Evolutionary conservation across 192 early-diverging fungal species (phyloP).

Genomic region (Chytriomyces confervae): DNA sequence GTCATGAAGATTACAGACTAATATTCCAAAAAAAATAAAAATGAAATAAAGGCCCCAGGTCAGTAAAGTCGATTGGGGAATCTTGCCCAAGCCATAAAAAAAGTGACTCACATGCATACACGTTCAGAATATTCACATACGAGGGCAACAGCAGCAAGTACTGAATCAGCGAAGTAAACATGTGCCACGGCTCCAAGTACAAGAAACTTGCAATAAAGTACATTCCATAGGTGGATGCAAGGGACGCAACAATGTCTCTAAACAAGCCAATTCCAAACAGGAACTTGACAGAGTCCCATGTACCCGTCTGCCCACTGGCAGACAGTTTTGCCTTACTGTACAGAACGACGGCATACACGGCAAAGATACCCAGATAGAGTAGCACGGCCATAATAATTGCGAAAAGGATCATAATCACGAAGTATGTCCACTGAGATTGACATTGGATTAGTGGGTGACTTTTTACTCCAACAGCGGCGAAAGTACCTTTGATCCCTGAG

Average conservation of each 20-base stretch:
- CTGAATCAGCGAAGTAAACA: slow-evolving; percentile 74
- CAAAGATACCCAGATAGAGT: slow-evolving; percentile 39
- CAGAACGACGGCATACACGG: slow-evolving; percentile 22
- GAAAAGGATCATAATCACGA: slow-evolving; percentile 46
- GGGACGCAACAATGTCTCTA: slow-evolving; percentile 20
- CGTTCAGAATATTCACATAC: slow-evolving; percentile 90
- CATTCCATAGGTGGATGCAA: slow-evolving; percentile 69
- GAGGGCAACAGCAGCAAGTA: slow-evolving; percentile 82
- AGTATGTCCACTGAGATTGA: slow-evolving; percentile 28
- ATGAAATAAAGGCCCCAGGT: neutral
- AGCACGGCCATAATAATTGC: slow-evolving; percentile 45
- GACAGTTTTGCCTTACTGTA: neutral
- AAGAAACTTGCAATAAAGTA: slow-evolving; percentile 68
- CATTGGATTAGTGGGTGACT: too few relatives aligned
- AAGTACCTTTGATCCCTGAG: slow-evolving; percentile 45
- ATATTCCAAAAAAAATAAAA: neutral
- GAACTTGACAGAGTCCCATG: neutral
- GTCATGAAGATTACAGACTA: slow-evolving; percentile 90
- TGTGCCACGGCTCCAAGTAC: slow-evolving; percentile 79
- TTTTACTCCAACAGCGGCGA: too few relatives aligned
- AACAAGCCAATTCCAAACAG: slow-evolving; percentile 15
- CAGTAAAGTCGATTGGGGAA: too few relatives aligned
- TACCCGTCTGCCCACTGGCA: neutral
- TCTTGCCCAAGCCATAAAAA: neutral
- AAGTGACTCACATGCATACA: slow-evolving; percentile 71